Conservation (phyloP, 2,329 filamentous ascomycete species). For the Aspergillus ustus region DNA sequence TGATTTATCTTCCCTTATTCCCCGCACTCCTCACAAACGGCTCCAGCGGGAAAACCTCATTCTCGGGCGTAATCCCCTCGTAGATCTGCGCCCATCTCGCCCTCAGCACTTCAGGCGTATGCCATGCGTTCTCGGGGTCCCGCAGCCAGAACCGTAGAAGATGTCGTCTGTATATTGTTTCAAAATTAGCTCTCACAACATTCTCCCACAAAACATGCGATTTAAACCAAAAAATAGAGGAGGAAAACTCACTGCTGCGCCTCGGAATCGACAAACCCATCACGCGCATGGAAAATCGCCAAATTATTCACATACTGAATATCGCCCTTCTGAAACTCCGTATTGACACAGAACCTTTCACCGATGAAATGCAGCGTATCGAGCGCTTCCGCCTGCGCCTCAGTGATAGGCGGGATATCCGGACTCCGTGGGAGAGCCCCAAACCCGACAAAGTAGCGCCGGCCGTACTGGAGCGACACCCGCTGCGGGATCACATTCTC, state of each 20-base stretch:
- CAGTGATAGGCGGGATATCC: conserved; percentile 53
- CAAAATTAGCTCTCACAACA: background rate
- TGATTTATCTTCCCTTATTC: background rate
- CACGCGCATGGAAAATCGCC: conserved; percentile 55
- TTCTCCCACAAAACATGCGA: too few relatives aligned
- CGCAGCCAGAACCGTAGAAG: conserved; percentile 54
- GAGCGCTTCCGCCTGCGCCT: conserved; percentile 58
- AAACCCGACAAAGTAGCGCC: conserved; percentile 61
- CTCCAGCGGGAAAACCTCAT: background rate
- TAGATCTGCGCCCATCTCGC: background rate
- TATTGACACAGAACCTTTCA: conserved; percentile 46
- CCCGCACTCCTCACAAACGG: background rate
- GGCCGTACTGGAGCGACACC: conserved; percentile 64
- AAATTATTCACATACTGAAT: conserved; percentile 59
- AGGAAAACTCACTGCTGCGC: conserved; percentile 42
- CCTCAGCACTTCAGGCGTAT: conserved; percentile 43
- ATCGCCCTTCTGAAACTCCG: conserved; percentile 55
- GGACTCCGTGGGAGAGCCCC: conserved; percentile 46
- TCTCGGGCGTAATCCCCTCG: background rate
- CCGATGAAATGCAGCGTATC: conserved; percentile 57
- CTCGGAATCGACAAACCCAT: conserved; percentile 48
- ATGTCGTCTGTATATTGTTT: conserved; percentile 45
- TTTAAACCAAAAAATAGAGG: too few relatives aligned
- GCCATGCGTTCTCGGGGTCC: conserved; percentile 53
- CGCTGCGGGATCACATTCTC: conserved; percentile 55